Evolutionary conservation across 1,284 basidiomycete genomes (phyloP).

Genomic region (Pseudozyma sp.): DNA sequence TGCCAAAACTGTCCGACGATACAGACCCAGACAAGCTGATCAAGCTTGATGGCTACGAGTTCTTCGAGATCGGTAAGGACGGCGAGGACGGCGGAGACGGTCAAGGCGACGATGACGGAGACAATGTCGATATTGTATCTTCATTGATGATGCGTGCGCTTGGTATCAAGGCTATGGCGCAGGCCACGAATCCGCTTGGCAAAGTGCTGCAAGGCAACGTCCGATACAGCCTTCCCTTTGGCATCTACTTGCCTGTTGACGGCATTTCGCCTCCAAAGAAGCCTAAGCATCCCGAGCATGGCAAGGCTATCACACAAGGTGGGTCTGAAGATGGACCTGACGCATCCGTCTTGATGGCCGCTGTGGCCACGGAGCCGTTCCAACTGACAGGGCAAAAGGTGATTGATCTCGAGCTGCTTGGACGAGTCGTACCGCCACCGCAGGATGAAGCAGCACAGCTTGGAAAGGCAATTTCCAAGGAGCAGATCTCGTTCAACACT

Average conservation of each 20-base stretch:
- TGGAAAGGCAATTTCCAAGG: not conserved
- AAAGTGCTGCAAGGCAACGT: constrained; percentile 57
- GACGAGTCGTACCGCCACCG: constrained; percentile 58
- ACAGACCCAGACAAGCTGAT: constrained; percentile 50
- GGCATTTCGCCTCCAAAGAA: constrained; percentile 10
- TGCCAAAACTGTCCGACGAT: constrained; percentile 48
- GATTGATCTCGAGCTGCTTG: constrained; percentile 47
- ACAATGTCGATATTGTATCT: constrained; percentile 6
- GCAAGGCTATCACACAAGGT: constrained; percentile 5
- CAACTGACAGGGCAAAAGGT: constrained; percentile 54
- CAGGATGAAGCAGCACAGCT: constrained; percentile 15
- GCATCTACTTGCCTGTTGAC: constrained; percentile 56
- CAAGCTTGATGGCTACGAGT: constrained; percentile 62
- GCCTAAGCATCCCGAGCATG: constrained; percentile 32
- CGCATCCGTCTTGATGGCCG: constrained; percentile 57
- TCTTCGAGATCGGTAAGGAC: constrained; percentile 59
- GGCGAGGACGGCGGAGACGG: constrained; percentile 16
- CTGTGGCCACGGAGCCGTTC: constrained; percentile 60
- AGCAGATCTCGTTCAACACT: constrained; percentile 10
- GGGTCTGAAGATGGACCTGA: constrained; percentile 8
- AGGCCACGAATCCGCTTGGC: constrained; percentile 59
- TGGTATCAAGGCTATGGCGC: constrained; percentile 58
- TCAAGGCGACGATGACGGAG: constrained; percentile 12
- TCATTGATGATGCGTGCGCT: constrained; percentile 49
- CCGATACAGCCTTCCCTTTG: constrained; percentile 60